Percentiles rank a stretch among this genome's conserved stretches.
Evolutionary conservation across 495 filamentous ascomycete species (phyloP).

Genomic region (Cairneyella variabilis): DNA sequence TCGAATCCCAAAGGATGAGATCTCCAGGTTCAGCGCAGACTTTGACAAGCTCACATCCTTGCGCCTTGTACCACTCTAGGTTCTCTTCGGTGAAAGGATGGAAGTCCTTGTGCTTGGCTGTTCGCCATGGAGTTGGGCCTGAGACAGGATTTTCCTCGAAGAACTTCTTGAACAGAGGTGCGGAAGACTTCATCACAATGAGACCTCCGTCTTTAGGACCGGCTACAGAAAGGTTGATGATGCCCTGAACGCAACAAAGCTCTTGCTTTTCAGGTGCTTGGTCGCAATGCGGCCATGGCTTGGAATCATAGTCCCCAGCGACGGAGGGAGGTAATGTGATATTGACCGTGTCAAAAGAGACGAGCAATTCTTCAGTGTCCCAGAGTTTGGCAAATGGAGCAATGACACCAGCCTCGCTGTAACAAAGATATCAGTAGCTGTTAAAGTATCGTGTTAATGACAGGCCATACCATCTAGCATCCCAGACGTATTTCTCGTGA

Average conservation of each 20-base stretch:
- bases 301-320: neutral
- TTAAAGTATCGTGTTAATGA: constrained; percentile 25
- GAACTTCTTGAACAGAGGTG: constrained; percentile 28
- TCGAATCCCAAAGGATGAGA: constrained; percentile 40
- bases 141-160: constrained; percentile 32
- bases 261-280: constrained; percentile 27
- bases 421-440: constrained; percentile 3
- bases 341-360: constrained; percentile 29
- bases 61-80: constrained; percentile 31
- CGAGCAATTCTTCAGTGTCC: constrained; percentile 30
- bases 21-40: constrained; percentile 38
- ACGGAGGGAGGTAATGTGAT: neutral
- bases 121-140: constrained; percentile 23
- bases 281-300: constrained; percentile 31
- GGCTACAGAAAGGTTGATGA: constrained; percentile 38
- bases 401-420: constrained; percentile 35
- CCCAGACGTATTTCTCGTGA: constrained; percentile 31
- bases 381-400: constrained; percentile 33
- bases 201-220: constrained; percentile 37
- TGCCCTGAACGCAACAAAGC: constrained; percentile 36
- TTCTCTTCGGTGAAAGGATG: constrained; percentile 30
- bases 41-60: constrained; percentile 31
- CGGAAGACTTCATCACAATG: constrained; percentile 31
- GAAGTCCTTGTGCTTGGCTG: constrained; percentile 25
- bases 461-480: constrained; percentile 1